Evolutionary conservation across 306 rosid genomes (phyloP).

Genomic region (Senna siamea): DNA sequence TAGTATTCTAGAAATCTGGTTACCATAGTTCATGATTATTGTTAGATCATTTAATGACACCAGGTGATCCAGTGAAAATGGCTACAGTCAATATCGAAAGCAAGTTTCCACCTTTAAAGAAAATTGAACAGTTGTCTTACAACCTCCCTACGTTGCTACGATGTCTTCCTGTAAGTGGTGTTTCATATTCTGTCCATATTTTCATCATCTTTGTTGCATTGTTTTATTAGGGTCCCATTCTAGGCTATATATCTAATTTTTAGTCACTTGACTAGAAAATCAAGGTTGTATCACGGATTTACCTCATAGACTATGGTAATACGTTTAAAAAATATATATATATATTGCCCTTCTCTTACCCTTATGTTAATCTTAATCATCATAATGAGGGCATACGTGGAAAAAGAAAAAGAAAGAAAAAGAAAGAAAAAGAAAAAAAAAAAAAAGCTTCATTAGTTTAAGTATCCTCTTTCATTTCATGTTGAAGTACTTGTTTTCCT

Average conservation of each 20-base stretch:
- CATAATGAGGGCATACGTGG: too few species aligned
- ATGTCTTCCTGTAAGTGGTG: slow-evolving; percentile 69
- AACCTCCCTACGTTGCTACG: slow-evolving; percentile 72
- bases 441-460: background rate
- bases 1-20: background rate
- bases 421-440: too few species aligned
- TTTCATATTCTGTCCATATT: slow-evolving; percentile 26
- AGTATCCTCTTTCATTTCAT: too few species aligned
- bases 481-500: too few species aligned
- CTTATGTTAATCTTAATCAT: too few species aligned
- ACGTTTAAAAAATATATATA: too few species aligned
- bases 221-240: background rate
- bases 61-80: slow-evolving; percentile 90
- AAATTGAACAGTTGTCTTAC: slow-evolving; percentile 51
- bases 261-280: slow-evolving; percentile 33
- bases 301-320: background rate
- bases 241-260: background rate
- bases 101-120: slow-evolving; percentile 57
- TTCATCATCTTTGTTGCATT: background rate
- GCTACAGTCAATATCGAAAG: slow-evolving; percentile 63
- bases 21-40: background rate
- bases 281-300: slow-evolving; percentile 26
- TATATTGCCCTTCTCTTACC: too few species aligned
- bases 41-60: slow-evolving; percentile 36
- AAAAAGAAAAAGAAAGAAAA: background rate